Percentiles rank a stretch among this genome's conserved stretches.
These are phyloP conservation scores for Rhodotorula babjevae DNA, from an alignment of 768 basidiomycete species.

Conservation along the genomic window DNA sequence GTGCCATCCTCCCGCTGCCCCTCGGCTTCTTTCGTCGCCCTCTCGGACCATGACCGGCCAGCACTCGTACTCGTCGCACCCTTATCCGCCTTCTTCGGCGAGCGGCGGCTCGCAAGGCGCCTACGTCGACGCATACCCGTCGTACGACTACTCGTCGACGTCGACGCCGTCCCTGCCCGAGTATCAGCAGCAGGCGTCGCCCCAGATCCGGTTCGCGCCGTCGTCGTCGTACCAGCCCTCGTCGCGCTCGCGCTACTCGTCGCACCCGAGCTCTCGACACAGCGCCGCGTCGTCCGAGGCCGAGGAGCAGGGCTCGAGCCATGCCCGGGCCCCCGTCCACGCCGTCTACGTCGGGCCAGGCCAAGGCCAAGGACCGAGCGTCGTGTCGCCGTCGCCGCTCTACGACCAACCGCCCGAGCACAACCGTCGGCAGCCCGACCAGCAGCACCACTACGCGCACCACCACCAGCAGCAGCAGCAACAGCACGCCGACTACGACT, in stretches of 20 bases:
- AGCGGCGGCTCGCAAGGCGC: neutral
- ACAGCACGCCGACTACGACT: neutral
- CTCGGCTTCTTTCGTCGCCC: too few relatives aligned
- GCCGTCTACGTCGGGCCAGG: neutral
- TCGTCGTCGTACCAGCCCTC: neutral
- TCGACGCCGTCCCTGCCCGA: neutral
- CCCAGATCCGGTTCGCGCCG: neutral
- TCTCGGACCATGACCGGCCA: neutral
- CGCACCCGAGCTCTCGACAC: neutral
- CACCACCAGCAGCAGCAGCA: too few relatives aligned
- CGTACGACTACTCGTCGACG: neutral
- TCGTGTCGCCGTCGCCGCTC: conserved; percentile 10
- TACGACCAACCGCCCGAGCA: neutral
- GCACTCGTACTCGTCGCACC: neutral
- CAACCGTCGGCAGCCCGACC: neutral
- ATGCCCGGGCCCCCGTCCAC: neutral
- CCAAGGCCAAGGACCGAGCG: neutral
- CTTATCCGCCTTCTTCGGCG: neutral
- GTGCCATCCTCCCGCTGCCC: too few relatives aligned
- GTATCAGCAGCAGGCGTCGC: neutral
- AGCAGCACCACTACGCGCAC: neutral
- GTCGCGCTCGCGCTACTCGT: neutral
- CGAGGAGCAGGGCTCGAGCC: neutral
- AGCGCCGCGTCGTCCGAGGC: neutral
- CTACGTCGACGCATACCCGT: neutral